Evolutionary conservation across 768 basidiomycete species (phyloP), one percentile per base, ranked within the genome.

Genomic region (Hypholoma sublateritium): DNA sequence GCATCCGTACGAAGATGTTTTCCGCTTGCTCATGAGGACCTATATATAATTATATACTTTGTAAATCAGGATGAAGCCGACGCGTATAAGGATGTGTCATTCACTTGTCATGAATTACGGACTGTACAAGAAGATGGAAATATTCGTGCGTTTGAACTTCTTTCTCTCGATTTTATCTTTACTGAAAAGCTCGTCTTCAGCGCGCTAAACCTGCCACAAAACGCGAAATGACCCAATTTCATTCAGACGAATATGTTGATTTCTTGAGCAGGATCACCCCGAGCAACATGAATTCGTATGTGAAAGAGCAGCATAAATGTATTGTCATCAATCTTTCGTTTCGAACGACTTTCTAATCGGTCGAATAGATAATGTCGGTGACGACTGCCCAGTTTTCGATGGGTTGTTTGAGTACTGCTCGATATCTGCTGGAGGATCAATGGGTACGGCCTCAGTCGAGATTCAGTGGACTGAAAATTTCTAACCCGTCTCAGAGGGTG

Each of bases 41-140:
- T 44, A 46, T 45, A 55, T 58, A 39, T 62, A 13, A 54, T 61
- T 63, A 60, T 64, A 48, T 50, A 58, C n/a, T 65, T 62, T 58
- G 28, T 48, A 22, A 34, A 19, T 16, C 44, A 94, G 92, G 35
- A 97, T 97, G 95, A 96, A 97, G 69, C 96, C 96, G 5, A 98
- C 96, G 19, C 84, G 97, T 35, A 97, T 98, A 78, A 88, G 96
- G 64, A 99, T 99, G 97, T 98, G 95, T 70, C 97, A 99, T 75
- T 95, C 95, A 11, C 80, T 99, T 51, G 97, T 99, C 55, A 99
- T 99, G 97, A 99, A 98, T 74, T 98, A 98, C 71, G 95, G 95
- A 17, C 76, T 99, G 16, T 99, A 99, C 79, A 98, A 98, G 75
- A 95, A 95, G 75, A 99, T 99, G 97, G 97, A 99, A 73, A 99